Conservation (phyloP, 2,329 filamentous ascomycete genomes). For the Zasmidium citrigriseum region DNA sequence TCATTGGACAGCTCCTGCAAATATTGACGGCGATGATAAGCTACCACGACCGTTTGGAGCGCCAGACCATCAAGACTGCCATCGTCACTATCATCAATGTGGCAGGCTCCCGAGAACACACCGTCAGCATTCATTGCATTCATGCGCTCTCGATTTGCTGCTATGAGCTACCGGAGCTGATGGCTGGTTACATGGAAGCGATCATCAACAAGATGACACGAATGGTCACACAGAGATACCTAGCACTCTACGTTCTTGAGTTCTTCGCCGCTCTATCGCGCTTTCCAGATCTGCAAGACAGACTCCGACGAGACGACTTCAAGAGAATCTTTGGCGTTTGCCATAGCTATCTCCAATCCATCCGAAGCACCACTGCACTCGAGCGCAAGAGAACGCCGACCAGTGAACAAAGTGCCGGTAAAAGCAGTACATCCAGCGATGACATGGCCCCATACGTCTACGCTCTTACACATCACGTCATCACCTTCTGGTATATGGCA, state of each 20-base stretch:
- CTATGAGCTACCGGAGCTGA: slow-evolving; percentile 85
- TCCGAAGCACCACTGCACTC: slow-evolving; percentile 53
- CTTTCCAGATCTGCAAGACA: slow-evolving; percentile 61
- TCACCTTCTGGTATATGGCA: slow-evolving; percentile 95
- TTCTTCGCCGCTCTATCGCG: slow-evolving; percentile 89
- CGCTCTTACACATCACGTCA: slow-evolving; percentile 89
- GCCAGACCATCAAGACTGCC: slow-evolving; percentile 88
- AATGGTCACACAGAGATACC: slow-evolving; percentile 89
- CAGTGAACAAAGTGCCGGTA: slow-evolving; percentile 28
- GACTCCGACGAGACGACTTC: slow-evolving; percentile 75
- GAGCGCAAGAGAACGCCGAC: slow-evolving; percentile 28
- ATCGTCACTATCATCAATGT: slow-evolving; percentile 77
- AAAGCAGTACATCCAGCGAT: slow-evolving; percentile 30
- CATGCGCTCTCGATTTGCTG: slow-evolving; percentile 94
- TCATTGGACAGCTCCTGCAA: slow-evolving; percentile 86
- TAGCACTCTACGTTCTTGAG: slow-evolving; percentile 92
- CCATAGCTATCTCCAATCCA: slow-evolving; percentile 88
- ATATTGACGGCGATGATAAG: slow-evolving; percentile 84
- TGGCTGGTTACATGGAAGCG: slow-evolving; percentile 79
- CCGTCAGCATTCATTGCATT: slow-evolving; percentile 88
- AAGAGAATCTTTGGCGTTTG: slow-evolving; percentile 94
- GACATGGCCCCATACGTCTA: slow-evolving; percentile 69
- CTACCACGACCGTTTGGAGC: slow-evolving; percentile 83
- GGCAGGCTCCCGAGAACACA: slow-evolving; percentile 53
- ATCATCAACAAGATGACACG: slow-evolving; percentile 93